Evolutionary conservation across 768 basidiomycete genomes (phyloP), one percentile per base, ranked within the genome.

Genomic region (Rhizopogon vesiculosus): DNA sequence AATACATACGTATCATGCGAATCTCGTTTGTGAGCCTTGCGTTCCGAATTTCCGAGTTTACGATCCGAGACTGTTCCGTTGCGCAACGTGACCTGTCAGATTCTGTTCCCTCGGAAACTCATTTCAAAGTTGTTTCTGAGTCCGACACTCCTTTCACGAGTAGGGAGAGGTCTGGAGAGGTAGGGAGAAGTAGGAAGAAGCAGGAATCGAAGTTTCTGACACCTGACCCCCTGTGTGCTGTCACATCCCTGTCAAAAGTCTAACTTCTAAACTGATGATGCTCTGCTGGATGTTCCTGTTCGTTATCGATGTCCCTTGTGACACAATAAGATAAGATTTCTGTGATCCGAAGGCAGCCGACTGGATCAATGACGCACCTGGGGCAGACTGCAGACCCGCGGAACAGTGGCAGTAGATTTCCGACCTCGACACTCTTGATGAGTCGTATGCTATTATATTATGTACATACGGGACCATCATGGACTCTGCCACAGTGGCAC

Each of bases 351-450:
- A 45, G 9, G n/a, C 45, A 54, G 42, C 53, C 59, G 44, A 53
- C 39, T 54, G 50, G 55, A 10, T 16, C 55, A 15, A 68, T 68
- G 69, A 70, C 69, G 67, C 66, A 70, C 52, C 59, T 51, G 67
- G 67, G 66, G 66, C 60, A 63, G n/a, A 35, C 19, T 42, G 29
- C n/a, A 35, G 56, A 19, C 45, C 25, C 49, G 51, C 54, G 48
- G 54, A 46, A 44, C n/a, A n/a, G n/a, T 39, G 28, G 41, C 46
- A 41, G 40, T 40, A 42, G 38, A 42, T 52, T 42, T 39, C 46
- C 51, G 16, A 29, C 45, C n/a, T 35, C 52, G 16, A 38, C 45
- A 7, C 45, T 51, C 38, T 49, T 19, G 33, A 35, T 48, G 19
- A 38, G 35, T 48, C 48, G 33, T 49, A 22, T 49, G 19, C 19